Base-by-base conservation (phyloP, 2,329 filamentous ascomycete species). In the Apiospora kogelbergensis region DNA sequence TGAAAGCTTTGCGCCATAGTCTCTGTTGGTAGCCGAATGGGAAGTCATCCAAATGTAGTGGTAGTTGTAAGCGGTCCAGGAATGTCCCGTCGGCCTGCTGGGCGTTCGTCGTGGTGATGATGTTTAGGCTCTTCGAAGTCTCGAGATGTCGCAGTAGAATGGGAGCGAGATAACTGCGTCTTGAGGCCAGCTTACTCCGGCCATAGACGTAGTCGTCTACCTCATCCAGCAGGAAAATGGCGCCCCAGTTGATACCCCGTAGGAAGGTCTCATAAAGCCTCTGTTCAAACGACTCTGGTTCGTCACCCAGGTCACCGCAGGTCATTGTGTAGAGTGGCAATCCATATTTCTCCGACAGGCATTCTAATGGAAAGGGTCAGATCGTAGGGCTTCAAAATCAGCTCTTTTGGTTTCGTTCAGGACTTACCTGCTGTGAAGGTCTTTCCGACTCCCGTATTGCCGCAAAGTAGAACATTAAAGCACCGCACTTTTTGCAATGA, bases 351-450 rank as follows among this genome's bases (percentile, higher is more conserved):
- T 70, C 69, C 2, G 70, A 67, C 13, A 73, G 69, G 26, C 69
- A 71, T 69, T 73, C 72, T 73, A 13, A 9, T 24, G 45, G n/a
- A 24, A 2, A 41, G 60, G 13, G 5, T 41, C 41, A n/a, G 40
- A 67, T 13, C 11, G n/a, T 5, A 20, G n/a, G n/a, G 40, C 42
- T n/a, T 45, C 17, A n/a, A n/a, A n/a, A 6, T 45, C 17, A 20
- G 6, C 24, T 15, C 2, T n/a, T 6, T 67, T 11, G 40, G 22
- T 33, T 20, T 33, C 63, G 6, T n/a, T 5, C 4, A 7, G 4
- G n/a, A 70, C 68, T 68, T 63, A 72, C 72, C 72, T 20, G 70
- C 72, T 20, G 71, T 71, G 3, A 71, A 66, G 6, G 71, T 73
- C 53, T 73, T 73, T 9, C 72, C 72, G 22, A 70, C 71, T 0